Conservation (phyloP, 2,329 filamentous ascomycete genomes). For the Pestalotiopsis sp. region DNA sequence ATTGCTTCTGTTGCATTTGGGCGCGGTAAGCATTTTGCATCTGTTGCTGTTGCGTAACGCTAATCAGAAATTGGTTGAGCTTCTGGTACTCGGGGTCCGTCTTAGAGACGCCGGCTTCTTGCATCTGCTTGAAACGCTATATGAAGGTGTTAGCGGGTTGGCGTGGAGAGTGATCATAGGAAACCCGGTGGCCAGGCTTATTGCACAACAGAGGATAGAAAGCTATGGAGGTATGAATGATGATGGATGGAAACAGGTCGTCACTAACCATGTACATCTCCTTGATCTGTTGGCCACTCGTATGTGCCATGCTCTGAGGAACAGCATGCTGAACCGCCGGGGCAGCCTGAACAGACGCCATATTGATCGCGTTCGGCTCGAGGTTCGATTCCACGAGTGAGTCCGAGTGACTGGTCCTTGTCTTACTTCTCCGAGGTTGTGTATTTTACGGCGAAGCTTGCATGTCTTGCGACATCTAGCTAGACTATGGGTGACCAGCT, state of each 20-base stretch:
- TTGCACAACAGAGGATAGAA: neutral
- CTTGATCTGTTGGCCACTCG: slow-evolving; percentile 77
- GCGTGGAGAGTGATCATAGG: neutral
- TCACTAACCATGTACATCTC: slow-evolving; percentile 63
- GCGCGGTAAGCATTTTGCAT: slow-evolving; percentile 59
- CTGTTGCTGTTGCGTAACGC: slow-evolving; percentile 67
- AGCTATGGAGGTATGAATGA: neutral
- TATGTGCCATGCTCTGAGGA: slow-evolving; percentile 60
- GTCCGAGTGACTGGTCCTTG: neutral
- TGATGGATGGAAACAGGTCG: slow-evolving; percentile 10
- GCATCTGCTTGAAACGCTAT: slow-evolving; percentile 89
- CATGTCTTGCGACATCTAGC: slow-evolving; percentile 12
- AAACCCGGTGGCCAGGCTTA: neutral
- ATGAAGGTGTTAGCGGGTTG: slow-evolving; percentile 11
- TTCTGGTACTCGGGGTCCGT: slow-evolving; percentile 88
- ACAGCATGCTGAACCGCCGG: slow-evolving; percentile 68
- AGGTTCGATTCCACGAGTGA: neutral
- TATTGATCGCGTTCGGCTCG: slow-evolving; percentile 38
- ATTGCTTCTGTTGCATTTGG: slow-evolving; percentile 58
- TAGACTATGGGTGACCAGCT: neutral
- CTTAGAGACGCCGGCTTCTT: slow-evolving; percentile 75
- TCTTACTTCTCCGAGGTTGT: slow-evolving; percentile 8
- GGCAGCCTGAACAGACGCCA: slow-evolving; percentile 79
- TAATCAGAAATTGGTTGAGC: slow-evolving; percentile 71
- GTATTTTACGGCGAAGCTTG: slow-evolving; percentile 12